phyloP scores from a whole-genome alignment of 1,284 basidiomycete genomes.

The Sporisorium graminicola region DNA sequence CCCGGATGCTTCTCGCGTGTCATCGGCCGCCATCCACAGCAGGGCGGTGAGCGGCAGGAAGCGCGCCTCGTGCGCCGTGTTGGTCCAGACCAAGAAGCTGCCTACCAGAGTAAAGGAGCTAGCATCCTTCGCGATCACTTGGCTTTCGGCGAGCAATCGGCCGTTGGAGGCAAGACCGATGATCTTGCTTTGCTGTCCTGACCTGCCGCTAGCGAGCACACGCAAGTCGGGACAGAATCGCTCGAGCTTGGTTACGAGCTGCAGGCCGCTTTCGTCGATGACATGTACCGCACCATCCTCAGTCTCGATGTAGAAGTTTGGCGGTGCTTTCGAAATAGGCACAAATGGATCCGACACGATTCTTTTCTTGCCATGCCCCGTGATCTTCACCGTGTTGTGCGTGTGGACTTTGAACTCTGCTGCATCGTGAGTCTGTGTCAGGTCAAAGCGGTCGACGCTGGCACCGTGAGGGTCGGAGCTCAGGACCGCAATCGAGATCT shows the following conservation, averaged over 20 bases:
- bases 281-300: conserved; percentile 31
- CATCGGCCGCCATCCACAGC: conserved; percentile 15
- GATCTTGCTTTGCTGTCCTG: conserved; percentile 16
- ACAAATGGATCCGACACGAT: conserved; percentile 41
- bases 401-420: conserved; percentile 4
- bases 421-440: conserved; percentile 8
- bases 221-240: conserved; percentile 43
- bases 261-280: background rate
- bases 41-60: conserved; percentile 77
- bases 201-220: conserved; percentile 22
- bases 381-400: background rate
- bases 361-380: conserved; percentile 22
- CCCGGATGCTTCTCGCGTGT: conserved; percentile 1
- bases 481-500: conserved; percentile 44
- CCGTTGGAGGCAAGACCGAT: conserved; percentile 79
- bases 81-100: conserved; percentile 87
- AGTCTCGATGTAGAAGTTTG: conserved; percentile 41
- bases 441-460: conserved; percentile 12
- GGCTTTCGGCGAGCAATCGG: conserved; percentile 75
- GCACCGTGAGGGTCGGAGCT: conserved; percentile 17
- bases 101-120: conserved; percentile 86
- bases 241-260: conserved; percentile 33
- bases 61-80: conserved; percentile 82
- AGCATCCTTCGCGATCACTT: conserved; percentile 74
- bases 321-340: conserved; percentile 11